phyloP scores from a whole-genome alignment of 805 yeast genomes.

The Yarrowia porcina region DNA sequence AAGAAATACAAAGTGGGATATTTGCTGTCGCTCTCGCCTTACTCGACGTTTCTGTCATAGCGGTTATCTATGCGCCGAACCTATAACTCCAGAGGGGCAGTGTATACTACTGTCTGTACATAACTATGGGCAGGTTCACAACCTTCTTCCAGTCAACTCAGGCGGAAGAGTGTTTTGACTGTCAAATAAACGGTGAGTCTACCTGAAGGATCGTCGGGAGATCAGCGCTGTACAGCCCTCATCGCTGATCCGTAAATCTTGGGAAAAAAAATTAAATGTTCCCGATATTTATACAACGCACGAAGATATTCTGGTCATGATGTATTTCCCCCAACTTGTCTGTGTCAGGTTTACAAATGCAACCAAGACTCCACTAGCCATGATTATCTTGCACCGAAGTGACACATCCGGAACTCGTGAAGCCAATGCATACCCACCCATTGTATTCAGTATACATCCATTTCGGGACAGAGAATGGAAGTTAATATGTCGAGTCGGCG shows the following conservation, averaged over 20 bases:
- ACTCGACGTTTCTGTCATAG: too few relatives aligned
- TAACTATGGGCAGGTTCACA: background rate
- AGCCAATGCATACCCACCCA: background rate
- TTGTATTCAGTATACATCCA: background rate
- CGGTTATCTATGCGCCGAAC: background rate
- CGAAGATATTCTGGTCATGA: too few relatives aligned
- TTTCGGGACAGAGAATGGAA: background rate
- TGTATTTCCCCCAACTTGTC: too few relatives aligned
- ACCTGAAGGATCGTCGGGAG: too few relatives aligned
- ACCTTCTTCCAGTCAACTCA: background rate
- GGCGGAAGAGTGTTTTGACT: too few relatives aligned
- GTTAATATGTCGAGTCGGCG: too few relatives aligned
- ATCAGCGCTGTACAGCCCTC: background rate
- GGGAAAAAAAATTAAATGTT: too few relatives aligned
- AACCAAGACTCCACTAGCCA: background rate
- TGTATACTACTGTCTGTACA: background rate
- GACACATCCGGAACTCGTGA: background rate
- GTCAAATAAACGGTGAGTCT: too few relatives aligned
- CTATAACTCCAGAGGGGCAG: background rate
- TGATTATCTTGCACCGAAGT: background rate
- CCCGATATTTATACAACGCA: too few relatives aligned
- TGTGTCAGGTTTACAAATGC: background rate
- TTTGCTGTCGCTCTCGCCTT: too few relatives aligned
- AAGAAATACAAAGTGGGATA: too few relatives aligned
- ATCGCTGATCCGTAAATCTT: background rate